Evolutionary conservation across 1,284 basidiomycete species (phyloP), one percentile per base, ranked within the genome.

Genomic region (Cutaneotrichosporon sp.): DNA sequence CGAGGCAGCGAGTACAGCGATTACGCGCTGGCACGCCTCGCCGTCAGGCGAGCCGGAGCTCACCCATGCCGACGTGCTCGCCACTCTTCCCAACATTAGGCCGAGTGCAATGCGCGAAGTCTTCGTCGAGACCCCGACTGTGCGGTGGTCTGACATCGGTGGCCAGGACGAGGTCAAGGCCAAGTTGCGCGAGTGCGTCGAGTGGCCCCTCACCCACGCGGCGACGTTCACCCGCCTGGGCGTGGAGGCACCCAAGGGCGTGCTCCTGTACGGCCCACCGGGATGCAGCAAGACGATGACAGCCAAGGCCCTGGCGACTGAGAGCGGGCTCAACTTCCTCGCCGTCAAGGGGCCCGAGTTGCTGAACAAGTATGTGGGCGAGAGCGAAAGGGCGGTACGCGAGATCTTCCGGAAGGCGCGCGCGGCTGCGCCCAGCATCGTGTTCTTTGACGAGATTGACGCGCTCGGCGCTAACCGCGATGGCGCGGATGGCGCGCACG

Each of bases 361-460:
- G 1, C 81, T 98, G 62, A 98, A 90, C 82, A 99, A 99, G 81
- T 99, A 90, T 72, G 92, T 99, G 5, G 97, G 97, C 49, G 97
- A 99, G 81, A 97, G 92, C 0, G 97, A 99, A 80, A 86, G 91
- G 38, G 91, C 93, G 0, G 90, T 99, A 6, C 86, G 97, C 32
- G 96, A 99, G 71, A 89, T 97, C 56, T 99, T 99, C 81, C 84
- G 91, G 58, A 98, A 97, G 80, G 97, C 97, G 0, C 86, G 96
- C 40, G 90, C 91, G 0, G 94, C 93, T 0, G 86, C 95, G 0
- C 97, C 97, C 0, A 93, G 92, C 1, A 96, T 99, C 71, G 85
- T 99, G 57, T 98, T 99, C 81, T 96, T 99, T 74, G 97, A 99
- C 76, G 97, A 99, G 80, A 92, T 99, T 58, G 97, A 99, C 75